Evolutionary conservation across 1,284 basidiomycete genomes (phyloP).

Genomic region (Leccinum solheimii): DNA sequence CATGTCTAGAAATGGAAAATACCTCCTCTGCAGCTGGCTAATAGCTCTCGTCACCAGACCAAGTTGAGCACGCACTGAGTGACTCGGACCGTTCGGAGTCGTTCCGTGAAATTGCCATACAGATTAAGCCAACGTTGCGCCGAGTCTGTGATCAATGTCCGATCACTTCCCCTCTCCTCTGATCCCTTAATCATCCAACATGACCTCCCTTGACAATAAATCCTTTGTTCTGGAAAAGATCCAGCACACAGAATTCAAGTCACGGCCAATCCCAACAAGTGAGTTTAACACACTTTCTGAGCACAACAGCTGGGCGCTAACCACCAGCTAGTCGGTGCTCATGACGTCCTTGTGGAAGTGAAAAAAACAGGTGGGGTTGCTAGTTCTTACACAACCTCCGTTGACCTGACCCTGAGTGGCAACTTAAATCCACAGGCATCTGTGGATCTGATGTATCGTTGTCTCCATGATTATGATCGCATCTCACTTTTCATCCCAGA

Average conservation of each 20-base stretch:
- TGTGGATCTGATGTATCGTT: conserved; percentile 77
- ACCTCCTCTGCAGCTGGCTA: neutral
- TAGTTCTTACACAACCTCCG: neutral
- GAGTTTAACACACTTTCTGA: conserved; percentile 23
- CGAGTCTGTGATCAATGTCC: neutral
- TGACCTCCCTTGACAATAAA: conserved; percentile 62
- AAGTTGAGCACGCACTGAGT: neutral
- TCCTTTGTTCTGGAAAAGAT: conserved; percentile 79
- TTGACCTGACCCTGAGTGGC: conserved; percentile 10
- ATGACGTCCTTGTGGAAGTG: conserved; percentile 87
- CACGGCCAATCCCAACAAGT: conserved; percentile 79
- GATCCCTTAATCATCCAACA: conserved; percentile 27
- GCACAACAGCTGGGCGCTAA: conserved; percentile 1
- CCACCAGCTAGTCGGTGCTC: conserved; percentile 52
- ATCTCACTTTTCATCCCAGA: conserved; percentile 39
- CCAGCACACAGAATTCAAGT: conserved; percentile 73
- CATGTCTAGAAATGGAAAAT: neutral
- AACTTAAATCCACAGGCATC: conserved; percentile 56
- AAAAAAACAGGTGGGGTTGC: conserved; percentile 79
- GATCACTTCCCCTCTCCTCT: neutral
- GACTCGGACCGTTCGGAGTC: conserved; percentile 7
- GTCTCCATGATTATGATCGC: neutral
- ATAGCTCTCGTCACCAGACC: neutral
- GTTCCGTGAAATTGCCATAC: neutral
- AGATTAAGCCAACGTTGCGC: neutral